Base-by-base conservation (phyloP, 2,329 filamentous ascomycete species). In the Beauveria sp. region DNA sequence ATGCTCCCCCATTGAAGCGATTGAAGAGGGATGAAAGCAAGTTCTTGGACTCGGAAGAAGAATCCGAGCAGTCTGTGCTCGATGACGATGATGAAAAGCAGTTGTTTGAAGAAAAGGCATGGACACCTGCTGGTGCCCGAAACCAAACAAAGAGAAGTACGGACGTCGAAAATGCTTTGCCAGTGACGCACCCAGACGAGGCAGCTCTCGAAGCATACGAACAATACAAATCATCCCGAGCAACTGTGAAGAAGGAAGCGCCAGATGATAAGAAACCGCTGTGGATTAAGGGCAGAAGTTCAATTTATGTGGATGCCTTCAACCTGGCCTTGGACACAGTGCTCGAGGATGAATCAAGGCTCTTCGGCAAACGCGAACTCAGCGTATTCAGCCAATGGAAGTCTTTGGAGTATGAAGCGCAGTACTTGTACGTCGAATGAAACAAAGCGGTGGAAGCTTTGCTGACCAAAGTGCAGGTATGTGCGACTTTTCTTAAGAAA, bases 301-400 rank as follows among this genome's bases (percentile, higher is more conserved):
- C 93, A 1, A 91, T 99, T 61, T 99, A 99, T 69, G 91, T 97
- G 20, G 95, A 99, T 75, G 95, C 95, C 0, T 99, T 99, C 79
- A 96, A 96, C 69, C 79, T 98, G 16, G 91, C 93, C 2, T 77
- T 99, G 54, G 88, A 93, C 63, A 96, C 91, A 0, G 95, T 99
- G 3, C 76, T 98, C 14, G 87, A 91, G 54, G 91, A 98, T 62
- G 95, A 99, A 74, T 83, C 84, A 0, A 91, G 96, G 74, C 77
- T 99, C 0, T 99, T 98, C 71, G 84, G 95, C 68, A 83, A 86
- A 62, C 87, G 85, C 20, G 95, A 99, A 74, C 83, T 81, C 69
- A 79, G 83, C 16, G 81, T 98, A 0, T 98, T 99, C 71, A 76
- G 79, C 3, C 79, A 87, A 62, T 99, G 93, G 92, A 83, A 79